Base-by-base conservation (phyloP, 1,139 yeast species). In the Taphrina wiesneri region DNA sequence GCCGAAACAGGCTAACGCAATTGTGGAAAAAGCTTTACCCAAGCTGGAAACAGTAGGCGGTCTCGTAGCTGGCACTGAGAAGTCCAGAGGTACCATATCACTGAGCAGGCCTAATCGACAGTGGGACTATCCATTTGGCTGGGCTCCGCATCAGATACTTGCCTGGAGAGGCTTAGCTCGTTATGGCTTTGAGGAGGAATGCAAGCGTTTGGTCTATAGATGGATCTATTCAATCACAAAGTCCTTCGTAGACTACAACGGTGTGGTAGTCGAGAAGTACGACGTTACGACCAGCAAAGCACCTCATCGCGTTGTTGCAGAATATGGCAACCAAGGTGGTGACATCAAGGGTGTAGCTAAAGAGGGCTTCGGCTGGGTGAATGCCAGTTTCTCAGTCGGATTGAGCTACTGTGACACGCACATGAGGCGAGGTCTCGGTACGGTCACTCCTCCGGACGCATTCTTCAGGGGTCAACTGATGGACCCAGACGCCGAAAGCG, bases 91-190 rank as follows among this genome's bases (percentile, higher is more conserved):
- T 30, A 85, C 80, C 19, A 79, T 88, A 34, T 85, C 88, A 1
- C 76, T 89, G 34, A 80, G 83, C 63, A 80, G 92, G 71, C 97
- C 96, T 26, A 85, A 89, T 39, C 83, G 98, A 76, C 99, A 93
- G 78, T 93, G 99, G 99, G 99, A 93, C 76, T 93, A 87, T 75
- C 99, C 99, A 5, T 90, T 81, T 74, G 99, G 98, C 3, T 93
- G 99, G 99, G 97, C 99, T 0, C 99, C 99, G 1, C 99, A 95
- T 75, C 99, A 93, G 76, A 90, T 93, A 23, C 78, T 93, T 65
- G 95, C 96, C 0, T 93, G 99, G 99, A 83, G 83, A 53, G 99
- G 98, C 0, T 80, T 93, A 47, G 74, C 76, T 39, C 84, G 86
- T 67, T 93, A 93, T 74, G 96, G 95, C 0, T 90, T 81, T 73